Evolutionary conservation across 345 rosid genomes (phyloP).

Genomic region (Chamaenerion angustifolium): DNA sequence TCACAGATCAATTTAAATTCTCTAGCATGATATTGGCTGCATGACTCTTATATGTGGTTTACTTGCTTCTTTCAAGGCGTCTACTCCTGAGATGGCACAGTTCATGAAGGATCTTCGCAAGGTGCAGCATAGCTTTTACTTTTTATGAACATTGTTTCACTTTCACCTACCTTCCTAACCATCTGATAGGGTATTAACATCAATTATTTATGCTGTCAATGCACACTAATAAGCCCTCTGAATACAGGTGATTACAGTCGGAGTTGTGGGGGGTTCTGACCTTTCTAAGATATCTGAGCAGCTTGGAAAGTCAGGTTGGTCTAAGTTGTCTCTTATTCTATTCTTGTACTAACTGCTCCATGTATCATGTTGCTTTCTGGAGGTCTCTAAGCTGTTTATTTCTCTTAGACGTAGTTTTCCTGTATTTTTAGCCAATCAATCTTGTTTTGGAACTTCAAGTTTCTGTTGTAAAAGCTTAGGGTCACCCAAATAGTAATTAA

Average conservation of each 20-base stretch:
- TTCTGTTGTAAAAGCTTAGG: too few species aligned
- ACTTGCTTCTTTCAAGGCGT: conserved; percentile 16
- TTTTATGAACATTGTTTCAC: too few species aligned
- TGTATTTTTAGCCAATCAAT: too few species aligned
- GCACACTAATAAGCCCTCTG: not conserved
- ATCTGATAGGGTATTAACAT: too few species aligned
- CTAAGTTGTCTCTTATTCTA: not conserved
- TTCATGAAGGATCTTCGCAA: conserved; percentile 65
- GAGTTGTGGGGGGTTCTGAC: conserved; percentile 98
- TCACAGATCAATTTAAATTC: not conserved
- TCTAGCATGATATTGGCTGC: not conserved
- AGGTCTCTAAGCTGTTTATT: too few species aligned
- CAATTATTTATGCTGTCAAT: too few species aligned
- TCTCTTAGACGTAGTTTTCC: too few species aligned
- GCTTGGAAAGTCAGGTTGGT: conserved; percentile 72
- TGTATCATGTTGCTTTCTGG: too few species aligned
- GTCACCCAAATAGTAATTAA: too few species aligned
- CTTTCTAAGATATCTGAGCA: conserved; percentile 84
- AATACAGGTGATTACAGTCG: conserved; percentile 65
- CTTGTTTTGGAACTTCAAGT: too few species aligned
- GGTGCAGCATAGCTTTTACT: conserved; percentile 18
- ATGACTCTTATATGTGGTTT: not conserved
- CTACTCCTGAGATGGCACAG: conserved; percentile 40
- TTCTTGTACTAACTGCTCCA: too few species aligned
- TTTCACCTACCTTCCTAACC: too few species aligned